Evolutionary conservation across 371 early-diverging fungal species (phyloP).

Genomic region (Lichtheimia corymbifera): DNA sequence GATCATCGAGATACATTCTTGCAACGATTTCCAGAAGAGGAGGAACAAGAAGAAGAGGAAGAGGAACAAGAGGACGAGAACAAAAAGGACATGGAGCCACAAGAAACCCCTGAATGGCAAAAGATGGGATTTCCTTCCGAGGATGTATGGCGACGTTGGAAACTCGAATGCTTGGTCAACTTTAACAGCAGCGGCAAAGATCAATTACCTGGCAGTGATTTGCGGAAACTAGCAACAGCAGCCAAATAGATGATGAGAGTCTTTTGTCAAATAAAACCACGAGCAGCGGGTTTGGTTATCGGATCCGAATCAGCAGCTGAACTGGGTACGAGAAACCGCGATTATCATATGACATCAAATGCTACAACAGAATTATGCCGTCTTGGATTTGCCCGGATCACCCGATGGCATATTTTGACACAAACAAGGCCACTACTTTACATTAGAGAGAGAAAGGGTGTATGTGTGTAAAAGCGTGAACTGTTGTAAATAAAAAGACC

Average conservation of each 20-base stretch:
- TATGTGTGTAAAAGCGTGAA: too few species aligned
- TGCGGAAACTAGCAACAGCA: constrained; percentile 35
- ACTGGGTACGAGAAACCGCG: too few species aligned
- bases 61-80: constrained; percentile 20
- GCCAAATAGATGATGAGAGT: not conserved
- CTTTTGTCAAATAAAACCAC: too few species aligned
- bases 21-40: constrained; percentile 29
- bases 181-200: constrained; percentile 51
- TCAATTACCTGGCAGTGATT: constrained; percentile 45
- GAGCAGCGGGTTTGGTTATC: too few species aligned
- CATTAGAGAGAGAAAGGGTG: too few species aligned
- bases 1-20: constrained; percentile 39
- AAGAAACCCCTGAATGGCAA: constrained; percentile 37
- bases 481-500: too few species aligned
- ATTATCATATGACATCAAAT: too few species aligned
- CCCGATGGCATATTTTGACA: too few species aligned
- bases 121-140: constrained; percentile 44
- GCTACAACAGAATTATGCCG: too few species aligned
- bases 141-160: constrained; percentile 49
- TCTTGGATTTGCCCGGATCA: too few species aligned
- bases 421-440: too few species aligned
- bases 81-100: constrained; percentile 8
- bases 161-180: constrained; percentile 47
- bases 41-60: constrained; percentile 29
- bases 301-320: too few species aligned